Evolutionary conservation across 2,329 filamentous ascomycete species (phyloP), one percentile per base, ranked within the genome.

Genomic region (Clonostachys rosea): DNA sequence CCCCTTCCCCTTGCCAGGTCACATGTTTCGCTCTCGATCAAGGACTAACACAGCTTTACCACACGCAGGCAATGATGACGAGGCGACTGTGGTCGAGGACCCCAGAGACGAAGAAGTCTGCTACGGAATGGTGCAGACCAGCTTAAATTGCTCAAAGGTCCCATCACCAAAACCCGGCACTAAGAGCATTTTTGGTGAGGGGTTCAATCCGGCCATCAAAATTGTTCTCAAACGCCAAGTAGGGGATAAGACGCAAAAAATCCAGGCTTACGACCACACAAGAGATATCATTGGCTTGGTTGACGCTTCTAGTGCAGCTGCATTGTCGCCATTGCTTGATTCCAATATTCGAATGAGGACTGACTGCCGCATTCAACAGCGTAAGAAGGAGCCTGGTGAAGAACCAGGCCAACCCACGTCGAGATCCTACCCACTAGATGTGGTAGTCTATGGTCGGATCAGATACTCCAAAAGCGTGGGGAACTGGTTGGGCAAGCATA

Each of bases 391-490:
- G 43, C 68, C 73, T 0, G 76, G 75, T n/a, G 89, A 96, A 56
- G 69, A 73, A 35, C 72, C 79, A 14, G 87, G 89, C 35, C 70
- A 79, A 47, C 62, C 73, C 1, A 80, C 78, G 4, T 90, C 87
- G 2, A 70, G 74, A 17, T 66, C 73, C 3, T 83, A 87, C 50
- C 73, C 73, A 12, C 73, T 92, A 24, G 83, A 87, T 18, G 71
- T 96, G 24, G 89, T 89, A 55, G 61, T 97, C 8, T 96, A 94
- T 57, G 90, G 89, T 1, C 84, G 87, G 7, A 75, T 84, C 36
- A 84, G 81, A 48, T 78, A 79, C 50, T 83, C 79, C 4, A 72
- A 73, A 11, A 71, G 75, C 10, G 78, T 96, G 37, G 91, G 89
- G 3, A 78, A 69, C 45, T 79, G 81, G 48, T 74, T 96, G 45